Evolutionary conservation across 2,329 filamentous ascomycete genomes (phyloP).

Genomic region (Metarhizium anisopliae): DNA sequence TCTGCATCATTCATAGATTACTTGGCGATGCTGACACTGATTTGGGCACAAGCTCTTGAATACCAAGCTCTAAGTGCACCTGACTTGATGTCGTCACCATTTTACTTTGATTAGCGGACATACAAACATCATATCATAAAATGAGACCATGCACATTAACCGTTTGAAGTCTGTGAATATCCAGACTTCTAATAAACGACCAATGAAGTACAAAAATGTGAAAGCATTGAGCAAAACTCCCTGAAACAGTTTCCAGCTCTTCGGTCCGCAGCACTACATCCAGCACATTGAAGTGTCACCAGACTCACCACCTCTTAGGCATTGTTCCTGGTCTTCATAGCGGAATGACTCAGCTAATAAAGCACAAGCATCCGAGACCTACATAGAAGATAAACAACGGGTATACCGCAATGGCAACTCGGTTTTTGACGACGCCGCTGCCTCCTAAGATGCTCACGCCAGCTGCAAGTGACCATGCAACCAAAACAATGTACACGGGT

Average conservation of each 20-base stretch:
- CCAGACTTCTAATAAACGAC: neutral
- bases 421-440: slow-evolving; percentile 90
- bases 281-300: neutral
- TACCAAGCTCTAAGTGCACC: neutral
- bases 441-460: slow-evolving; percentile 94
- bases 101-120: neutral
- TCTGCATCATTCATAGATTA: too few relatives aligned
- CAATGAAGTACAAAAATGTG: neutral
- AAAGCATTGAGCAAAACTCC: neutral
- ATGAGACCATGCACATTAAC: neutral
- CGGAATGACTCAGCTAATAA: slow-evolving; percentile 63
- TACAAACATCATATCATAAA: neutral
- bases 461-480: slow-evolving; percentile 88
- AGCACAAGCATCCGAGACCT: slow-evolving; percentile 86
- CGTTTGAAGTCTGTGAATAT: neutral
- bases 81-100: neutral
- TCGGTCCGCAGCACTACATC: neutral
- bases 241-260: neutral
- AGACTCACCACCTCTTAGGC: neutral
- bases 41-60: neutral
- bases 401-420: slow-evolving; percentile 88
- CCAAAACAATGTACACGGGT: slow-evolving; percentile 80
- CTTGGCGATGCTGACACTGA: too few relatives aligned
- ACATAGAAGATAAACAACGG: slow-evolving; percentile 94
- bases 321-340: neutral